These are phyloP conservation scores for Plasmodium inui DNA, from an alignment of 169 alveolate genomes.

Conservation along the genomic window DNA sequence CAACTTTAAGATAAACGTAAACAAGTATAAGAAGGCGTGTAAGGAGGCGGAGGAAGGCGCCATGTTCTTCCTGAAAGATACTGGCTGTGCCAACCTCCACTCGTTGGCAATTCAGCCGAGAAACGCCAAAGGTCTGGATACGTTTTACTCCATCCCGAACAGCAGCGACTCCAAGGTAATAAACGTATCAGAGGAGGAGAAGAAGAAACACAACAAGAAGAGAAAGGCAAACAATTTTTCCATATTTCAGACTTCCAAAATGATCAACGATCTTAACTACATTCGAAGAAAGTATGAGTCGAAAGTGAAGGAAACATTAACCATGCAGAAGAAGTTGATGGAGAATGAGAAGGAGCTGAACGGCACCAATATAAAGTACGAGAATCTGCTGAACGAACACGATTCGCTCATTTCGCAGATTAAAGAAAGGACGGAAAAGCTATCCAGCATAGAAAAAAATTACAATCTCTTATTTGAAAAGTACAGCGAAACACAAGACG, in stretches of 20 bases:
- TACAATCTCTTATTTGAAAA: constrained; percentile 68
- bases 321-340: constrained; percentile 60
- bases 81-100: constrained; percentile 7
- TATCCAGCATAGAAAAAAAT: constrained; percentile 51
- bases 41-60: constrained; percentile 13
- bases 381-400: constrained; percentile 61
- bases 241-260: constrained; percentile 29
- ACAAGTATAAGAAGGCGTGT: constrained; percentile 65
- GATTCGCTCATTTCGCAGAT: constrained; percentile 61
- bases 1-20: constrained; percentile 41
- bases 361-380: constrained; percentile 49
- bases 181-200: background rate
- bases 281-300: constrained; percentile 73
- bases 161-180: constrained; percentile 43
- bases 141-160: constrained; percentile 74
- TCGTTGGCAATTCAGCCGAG: background rate
- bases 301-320: constrained; percentile 61
- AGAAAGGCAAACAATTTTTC: constrained; percentile 6
- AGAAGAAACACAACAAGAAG: constrained; percentile 12
- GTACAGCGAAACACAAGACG: constrained; percentile 75
- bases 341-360: constrained; percentile 72
- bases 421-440: constrained; percentile 72
- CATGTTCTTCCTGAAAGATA: constrained; percentile 24
- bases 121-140: constrained; percentile 41
- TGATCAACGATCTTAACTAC: constrained; percentile 66